Base-by-base conservation (phyloP, 495 filamentous ascomycete genomes). In the Cercophora scortea region DNA sequence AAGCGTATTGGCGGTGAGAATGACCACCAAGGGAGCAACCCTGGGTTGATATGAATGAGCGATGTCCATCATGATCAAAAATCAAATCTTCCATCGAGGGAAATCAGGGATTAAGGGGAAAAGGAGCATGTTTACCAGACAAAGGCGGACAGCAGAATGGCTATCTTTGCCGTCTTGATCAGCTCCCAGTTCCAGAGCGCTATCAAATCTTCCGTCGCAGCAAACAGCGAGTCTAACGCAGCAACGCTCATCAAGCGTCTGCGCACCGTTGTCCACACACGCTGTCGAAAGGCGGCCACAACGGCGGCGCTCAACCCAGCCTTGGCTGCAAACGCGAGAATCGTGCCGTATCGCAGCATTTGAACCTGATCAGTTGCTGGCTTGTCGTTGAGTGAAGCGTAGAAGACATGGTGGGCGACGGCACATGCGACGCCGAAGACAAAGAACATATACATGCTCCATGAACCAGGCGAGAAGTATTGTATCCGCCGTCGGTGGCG, bases 281-380 rank as follows among this genome's bases (percentile, higher is more conserved):
- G 54, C 48, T 70, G 64, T 8, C 55, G 61, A 19, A 62, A 68
- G 15, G 67, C 67, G 2, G 60, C 42, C 7, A 69, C 51, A 4
- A 66, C 63, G 12, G 61, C 53, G n/a, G 64, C 61, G 41, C 61
- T 62, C 6, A 72, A 51, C 3, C 64, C 62, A n/a, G 68, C 68
- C 57, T 71, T 71, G 12, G 65, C 49, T 6, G 53, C 64, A 41
- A 68, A 69, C 2, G 68, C 58, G 18, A 71, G 40, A 10, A 65
- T 32, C 6, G 64, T 63, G 7, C 68, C 68, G 41, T 71, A 71
- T n/a, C 68, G 64, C 55, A 66, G 63, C 68, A 71, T 71, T 36
- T 57, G 47, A 15, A 68, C 19, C 47, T 68, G 69, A 44, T 67
- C 53, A 13, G 58, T 49, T 5, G 64, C 67, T 2, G 57, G 57